Base-by-base conservation (phyloP, 2,329 filamentous ascomycete genomes). In the Botryotinia narcissicola region DNA sequence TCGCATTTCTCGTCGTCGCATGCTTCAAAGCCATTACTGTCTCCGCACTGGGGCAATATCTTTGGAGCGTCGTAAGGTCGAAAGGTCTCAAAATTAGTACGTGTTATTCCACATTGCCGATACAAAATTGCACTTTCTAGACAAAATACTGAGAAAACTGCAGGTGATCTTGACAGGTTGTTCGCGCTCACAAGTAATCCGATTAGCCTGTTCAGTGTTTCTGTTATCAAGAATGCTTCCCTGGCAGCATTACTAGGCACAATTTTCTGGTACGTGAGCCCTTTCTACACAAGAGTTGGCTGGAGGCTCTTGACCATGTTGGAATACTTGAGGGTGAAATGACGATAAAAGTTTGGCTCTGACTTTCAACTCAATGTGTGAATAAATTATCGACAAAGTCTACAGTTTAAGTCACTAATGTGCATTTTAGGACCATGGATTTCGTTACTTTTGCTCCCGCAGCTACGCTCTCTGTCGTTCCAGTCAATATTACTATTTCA, bases 101-200 rank as follows among this genome's bases (percentile, higher is more conserved):
- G 25, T 66, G 3, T 22, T 12, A 10, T 29, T 61, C 14, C 20
- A 8, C 18, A n/a, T 44, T 66, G 22, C 25, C 51, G n/a, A 54
- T 16, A 25, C 1, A 54, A 2, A 3, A 54, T 54, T 2, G n/a
- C n/a, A 6, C 25, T 16, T 54, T 29, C 51, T n/a, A 16, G 14
- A 29, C 51, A 54, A 54, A 29, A 3, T 54, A n/a, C 51, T 54
- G 25, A 54, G 51, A 54, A 54, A n/a, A 14, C 42, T 5, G 37
- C 75, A 51, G 69, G 66, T 8, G 73, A 64, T 32, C n/a, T 78
- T 4, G 76, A 78, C 59, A 75, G 70, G 22, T 20, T 78, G 0
- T 78, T 75, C 60, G n/a, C 73, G 10, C 40, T 75, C 5, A 77
- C 75, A 6, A 62, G 73, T 22, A 67, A 75, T 57, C 72, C 73